These are phyloP conservation scores for Uncinocarpus reesii DNA, from an alignment of 2,329 filamentous ascomycete genomes.

Conservation along the genomic window DNA sequence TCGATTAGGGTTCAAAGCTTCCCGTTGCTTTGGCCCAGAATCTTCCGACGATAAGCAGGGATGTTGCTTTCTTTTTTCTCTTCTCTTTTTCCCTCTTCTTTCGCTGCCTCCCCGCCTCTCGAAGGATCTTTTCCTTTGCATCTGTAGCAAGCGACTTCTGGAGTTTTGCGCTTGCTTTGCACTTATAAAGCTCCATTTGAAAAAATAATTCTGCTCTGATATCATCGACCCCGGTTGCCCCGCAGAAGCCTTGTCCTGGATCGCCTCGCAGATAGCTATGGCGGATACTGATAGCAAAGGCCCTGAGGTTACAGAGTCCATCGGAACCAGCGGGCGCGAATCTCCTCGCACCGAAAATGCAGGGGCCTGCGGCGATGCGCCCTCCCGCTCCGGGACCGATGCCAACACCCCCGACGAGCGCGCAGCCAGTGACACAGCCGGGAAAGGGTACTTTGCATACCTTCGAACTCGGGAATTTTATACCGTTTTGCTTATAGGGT, in stretches of 20 bases:
- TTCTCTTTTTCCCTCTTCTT: conserved; percentile 12
- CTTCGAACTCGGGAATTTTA: conserved; percentile 80
- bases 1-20: conserved; percentile 3
- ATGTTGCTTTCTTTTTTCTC: conserved; percentile 6
- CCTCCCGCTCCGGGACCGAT: not conserved
- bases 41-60: conserved; percentile 8
- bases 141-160: conserved; percentile 42
- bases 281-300: not conserved
- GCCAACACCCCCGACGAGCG: conserved; percentile 3
- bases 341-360: not conserved
- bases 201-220: not conserved
- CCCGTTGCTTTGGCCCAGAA: not conserved
- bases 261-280: conserved; percentile 1
- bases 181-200: conserved; percentile 39
- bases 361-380: not conserved
- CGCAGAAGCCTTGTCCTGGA: too few species aligned
- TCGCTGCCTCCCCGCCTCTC: conserved; percentile 10
- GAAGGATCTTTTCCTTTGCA: conserved; percentile 6
- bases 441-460: conserved; percentile 54
- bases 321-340: not conserved
- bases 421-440: conserved; percentile 32
- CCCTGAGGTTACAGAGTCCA: conserved; percentile 2
- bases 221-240: not conserved
- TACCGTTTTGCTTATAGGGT: conserved; percentile 66
- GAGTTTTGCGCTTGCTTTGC: conserved; percentile 47